phyloP scores from a whole-genome alignment of 148 eudicot genomes.

The Camellia japonica region DNA sequence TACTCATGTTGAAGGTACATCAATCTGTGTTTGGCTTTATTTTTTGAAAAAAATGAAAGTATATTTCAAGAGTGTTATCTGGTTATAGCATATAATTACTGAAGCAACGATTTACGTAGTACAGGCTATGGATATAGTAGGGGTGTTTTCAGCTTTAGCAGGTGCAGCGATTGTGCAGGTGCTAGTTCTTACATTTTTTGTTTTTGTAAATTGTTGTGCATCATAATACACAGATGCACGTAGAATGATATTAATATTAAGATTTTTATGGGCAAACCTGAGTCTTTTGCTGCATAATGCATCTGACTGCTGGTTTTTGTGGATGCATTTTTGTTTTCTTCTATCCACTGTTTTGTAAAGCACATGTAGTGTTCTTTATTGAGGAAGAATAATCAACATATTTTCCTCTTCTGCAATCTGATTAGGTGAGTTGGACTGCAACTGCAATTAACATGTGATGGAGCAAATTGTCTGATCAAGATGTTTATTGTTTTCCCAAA shows the following conservation, averaged over 20 bases:
- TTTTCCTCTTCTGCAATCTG: slow-evolving; percentile 17
- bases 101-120: slow-evolving; percentile 15
- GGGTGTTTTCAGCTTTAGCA: slow-evolving; percentile 73
- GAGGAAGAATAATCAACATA: not conserved
- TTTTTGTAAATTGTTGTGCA: not conserved
- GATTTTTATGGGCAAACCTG: not conserved
- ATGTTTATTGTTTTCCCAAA: slow-evolving; percentile 28
- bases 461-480: slow-evolving; percentile 29
- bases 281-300: not conserved
- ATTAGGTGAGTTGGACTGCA: slow-evolving; percentile 48
- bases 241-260: not conserved
- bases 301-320: not conserved
- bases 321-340: not conserved
- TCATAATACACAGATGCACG: not conserved
- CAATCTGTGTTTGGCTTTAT: not conserved
- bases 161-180: slow-evolving; percentile 97
- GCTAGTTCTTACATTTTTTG: slow-evolving; percentile 25
- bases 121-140: slow-evolving; percentile 85
- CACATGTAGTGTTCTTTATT: not conserved
- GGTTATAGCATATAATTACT: not conserved
- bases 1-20: slow-evolving; percentile 82
- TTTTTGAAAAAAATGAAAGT: not conserved
- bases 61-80: not conserved
- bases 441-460: slow-evolving; percentile 32
- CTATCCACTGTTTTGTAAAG: not conserved